These are phyloP conservation scores for Vachellia collinsii DNA, from an alignment of 306 rosid genomes.

Conservation along the genomic window DNA sequence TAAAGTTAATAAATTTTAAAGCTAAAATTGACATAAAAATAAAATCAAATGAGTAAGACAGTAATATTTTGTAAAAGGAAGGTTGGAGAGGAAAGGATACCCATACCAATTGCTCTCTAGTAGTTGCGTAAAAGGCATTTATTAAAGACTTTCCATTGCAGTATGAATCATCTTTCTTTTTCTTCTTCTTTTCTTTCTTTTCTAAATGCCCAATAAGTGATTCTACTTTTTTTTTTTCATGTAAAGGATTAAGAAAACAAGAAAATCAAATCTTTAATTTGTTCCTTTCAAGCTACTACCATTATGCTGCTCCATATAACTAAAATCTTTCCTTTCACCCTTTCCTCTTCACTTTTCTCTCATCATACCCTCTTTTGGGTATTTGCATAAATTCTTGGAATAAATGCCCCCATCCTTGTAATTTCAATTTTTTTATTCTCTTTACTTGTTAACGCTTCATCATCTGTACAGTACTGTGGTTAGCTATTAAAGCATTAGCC, in stretches of 20 bases:
- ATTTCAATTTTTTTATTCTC: not conserved
- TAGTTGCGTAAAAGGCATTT: conserved; percentile 49
- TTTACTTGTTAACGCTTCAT: not conserved
- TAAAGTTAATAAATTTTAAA: no score
- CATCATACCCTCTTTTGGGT: conserved; percentile 32
- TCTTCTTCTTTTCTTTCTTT: conserved; percentile 34
- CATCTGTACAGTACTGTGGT: not conserved
- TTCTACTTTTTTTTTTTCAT: conserved; percentile 36
- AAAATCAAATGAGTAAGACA: not conserved
- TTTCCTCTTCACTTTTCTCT: conserved; percentile 43
- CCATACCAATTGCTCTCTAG: conserved; percentile 52
- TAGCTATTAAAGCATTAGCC: not conserved
- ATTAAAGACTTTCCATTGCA: conserved; percentile 61
- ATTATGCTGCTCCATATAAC: conserved; percentile 20
- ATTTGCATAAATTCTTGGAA: conserved; percentile 37
- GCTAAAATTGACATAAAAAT: no score
- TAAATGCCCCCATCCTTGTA: conserved; percentile 26
- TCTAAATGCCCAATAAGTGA: no score
- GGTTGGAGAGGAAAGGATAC: conserved; percentile 60
- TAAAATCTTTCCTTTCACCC: conserved; percentile 35
- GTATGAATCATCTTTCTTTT: conserved; percentile 44
- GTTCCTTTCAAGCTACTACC: conserved; percentile 39
- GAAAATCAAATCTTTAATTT: conserved; percentile 42
- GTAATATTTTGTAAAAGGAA: conserved; percentile 43
- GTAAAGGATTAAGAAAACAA: conserved; percentile 50